Conservation (phyloP, 805 yeast species). For the Metschnikowia similis region DNA sequence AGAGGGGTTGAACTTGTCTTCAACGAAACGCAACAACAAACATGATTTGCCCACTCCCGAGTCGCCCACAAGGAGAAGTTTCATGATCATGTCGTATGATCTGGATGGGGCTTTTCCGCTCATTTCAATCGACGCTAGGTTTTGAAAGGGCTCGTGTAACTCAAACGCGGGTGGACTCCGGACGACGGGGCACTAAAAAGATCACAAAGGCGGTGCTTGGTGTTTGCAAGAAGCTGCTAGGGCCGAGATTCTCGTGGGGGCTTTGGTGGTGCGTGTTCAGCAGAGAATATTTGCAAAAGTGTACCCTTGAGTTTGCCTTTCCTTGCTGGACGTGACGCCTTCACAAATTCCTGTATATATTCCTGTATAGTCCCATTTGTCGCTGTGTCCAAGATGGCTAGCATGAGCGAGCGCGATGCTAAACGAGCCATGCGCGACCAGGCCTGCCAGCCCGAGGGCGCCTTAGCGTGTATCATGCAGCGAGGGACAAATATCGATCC, state of each 20-base stretch:
- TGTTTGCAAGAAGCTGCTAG: not conserved
- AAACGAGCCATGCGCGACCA: not conserved
- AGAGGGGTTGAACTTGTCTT: conserved; percentile 93
- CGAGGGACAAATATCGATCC: too few relatives aligned
- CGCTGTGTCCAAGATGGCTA: not conserved
- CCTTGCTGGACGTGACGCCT: conserved; percentile 12
- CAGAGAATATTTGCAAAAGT: not conserved
- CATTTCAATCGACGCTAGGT: conserved; percentile 27
- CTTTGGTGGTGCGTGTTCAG: conserved; percentile 1
- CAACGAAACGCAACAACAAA: conserved; percentile 85
- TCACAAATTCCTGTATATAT: conserved; percentile 10
- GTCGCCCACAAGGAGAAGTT: conserved; percentile 89
- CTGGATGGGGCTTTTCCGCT: conserved; percentile 63
- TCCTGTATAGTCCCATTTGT: conserved; percentile 6
- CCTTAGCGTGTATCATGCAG: too few relatives aligned
- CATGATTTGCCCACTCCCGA: conserved; percentile 89
- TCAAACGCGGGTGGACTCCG: not conserved
- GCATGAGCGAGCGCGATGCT: not conserved
- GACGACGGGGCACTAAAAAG: not conserved
- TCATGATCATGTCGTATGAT: conserved; percentile 86
- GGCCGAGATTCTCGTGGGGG: not conserved
- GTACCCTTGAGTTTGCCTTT: not conserved
- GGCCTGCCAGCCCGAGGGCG: too few relatives aligned
- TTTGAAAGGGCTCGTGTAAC: not conserved
- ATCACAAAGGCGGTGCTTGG: not conserved